A percentile compares a stretch with the other conserved stretches of the same genome.
Evolutionary conservation across 2,329 filamentous ascomycete genomes (phyloP).

Genomic region (Fusarium drepaniforme): DNA sequence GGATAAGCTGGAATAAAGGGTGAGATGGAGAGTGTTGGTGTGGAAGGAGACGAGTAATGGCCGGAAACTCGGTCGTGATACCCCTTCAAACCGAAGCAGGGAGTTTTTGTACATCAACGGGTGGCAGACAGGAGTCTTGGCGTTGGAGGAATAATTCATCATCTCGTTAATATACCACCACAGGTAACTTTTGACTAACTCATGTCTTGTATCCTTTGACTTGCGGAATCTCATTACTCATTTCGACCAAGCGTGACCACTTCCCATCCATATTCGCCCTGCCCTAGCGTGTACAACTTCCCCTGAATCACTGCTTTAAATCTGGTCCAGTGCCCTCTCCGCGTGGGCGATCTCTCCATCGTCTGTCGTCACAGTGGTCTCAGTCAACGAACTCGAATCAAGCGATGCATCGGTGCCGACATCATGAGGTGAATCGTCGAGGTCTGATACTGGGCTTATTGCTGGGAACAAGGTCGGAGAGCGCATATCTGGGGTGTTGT

Average conservation of each 20-base stretch:
- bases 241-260: background rate
- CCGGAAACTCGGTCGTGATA: background rate
- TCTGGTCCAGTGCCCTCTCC: background rate
- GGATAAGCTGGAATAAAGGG: constrained; percentile 86
- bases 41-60: background rate
- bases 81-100: background rate
- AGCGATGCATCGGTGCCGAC: background rate
- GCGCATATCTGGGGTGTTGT: background rate
- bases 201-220: background rate
- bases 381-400: background rate
- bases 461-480: background rate
- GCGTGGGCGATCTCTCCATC: background rate
- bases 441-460: background rate
- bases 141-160: constrained; percentile 26
- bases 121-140: constrained; percentile 34
- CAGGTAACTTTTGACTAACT: background rate
- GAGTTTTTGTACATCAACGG: constrained; percentile 29
- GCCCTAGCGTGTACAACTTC: background rate
- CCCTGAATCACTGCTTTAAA: background rate
- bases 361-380: background rate
- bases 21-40: background rate
- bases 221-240: background rate
- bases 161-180: constrained; percentile 32
- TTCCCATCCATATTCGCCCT: background rate
- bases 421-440: background rate